Evolutionary conservation across 1,139 yeast species (phyloP).

Genomic region (Saccharomyces hybrid): DNA sequence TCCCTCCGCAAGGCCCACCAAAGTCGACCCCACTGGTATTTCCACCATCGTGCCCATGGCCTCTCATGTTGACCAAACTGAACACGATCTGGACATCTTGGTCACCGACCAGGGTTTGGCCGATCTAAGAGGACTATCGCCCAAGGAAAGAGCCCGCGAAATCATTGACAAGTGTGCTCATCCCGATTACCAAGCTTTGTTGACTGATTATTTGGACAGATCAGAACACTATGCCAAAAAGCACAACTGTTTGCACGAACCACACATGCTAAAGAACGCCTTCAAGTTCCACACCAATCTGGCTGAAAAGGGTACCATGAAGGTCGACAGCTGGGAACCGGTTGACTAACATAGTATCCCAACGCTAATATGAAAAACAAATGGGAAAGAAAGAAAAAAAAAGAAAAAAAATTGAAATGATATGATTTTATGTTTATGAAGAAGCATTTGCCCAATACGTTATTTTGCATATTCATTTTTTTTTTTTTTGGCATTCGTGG

Average conservation of each 20-base stretch:
- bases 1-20: constrained; percentile 90
- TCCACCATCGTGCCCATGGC: constrained; percentile 95
- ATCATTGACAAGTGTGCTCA: constrained; percentile 87
- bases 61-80: constrained; percentile 93
- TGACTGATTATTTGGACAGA: constrained; percentile 77
- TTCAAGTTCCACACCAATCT: constrained; percentile 90
- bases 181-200: constrained; percentile 82
- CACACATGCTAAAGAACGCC: constrained; percentile 83
- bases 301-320: constrained; percentile 94
- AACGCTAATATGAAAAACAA: too few species aligned
- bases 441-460: neutral
- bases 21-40: constrained; percentile 88
- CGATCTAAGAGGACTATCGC: constrained; percentile 89
- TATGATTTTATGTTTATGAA: neutral
- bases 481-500: neutral
- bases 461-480: neutral
- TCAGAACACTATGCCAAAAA: constrained; percentile 69
- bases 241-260: constrained; percentile 82
- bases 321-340: constrained; percentile 72
- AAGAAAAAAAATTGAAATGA: neutral
- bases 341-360: constrained; percentile 7
- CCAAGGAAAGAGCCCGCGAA: constrained; percentile 84
- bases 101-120: constrained; percentile 98
- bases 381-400: too few species aligned
- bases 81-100: constrained; percentile 86